A percentile compares a stretch with the other conserved stretches of the same genome.
Evolutionary conservation across 2,329 filamentous ascomycete species (phyloP).

Genomic region (Penicillium hordei): DNA sequence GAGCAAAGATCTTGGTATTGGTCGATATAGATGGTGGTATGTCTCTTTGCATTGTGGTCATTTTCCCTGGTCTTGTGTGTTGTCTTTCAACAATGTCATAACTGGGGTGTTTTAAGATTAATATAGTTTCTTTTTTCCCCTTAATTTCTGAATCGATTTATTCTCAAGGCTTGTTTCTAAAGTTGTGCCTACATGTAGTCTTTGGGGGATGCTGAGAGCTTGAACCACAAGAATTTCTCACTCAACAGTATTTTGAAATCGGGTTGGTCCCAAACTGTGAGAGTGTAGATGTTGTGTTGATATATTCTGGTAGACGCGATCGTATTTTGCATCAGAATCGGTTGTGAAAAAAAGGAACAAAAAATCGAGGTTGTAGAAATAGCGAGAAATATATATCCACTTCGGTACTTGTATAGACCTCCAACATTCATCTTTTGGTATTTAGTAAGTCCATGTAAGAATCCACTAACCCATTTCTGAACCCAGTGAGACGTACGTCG

Average conservation of each 20-base stretch:
- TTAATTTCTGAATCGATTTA: neutral
- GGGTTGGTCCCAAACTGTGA: neutral
- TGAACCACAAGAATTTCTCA: neutral
- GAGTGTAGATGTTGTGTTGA: neutral
- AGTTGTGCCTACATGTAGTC: neutral
- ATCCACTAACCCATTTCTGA: neutral
- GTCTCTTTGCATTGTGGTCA: slow-evolving; percentile 8
- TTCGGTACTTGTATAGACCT: too few species aligned
- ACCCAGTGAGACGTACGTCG: neutral
- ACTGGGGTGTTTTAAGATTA: slow-evolving; percentile 8
- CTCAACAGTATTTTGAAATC: neutral
- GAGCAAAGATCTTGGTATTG: neutral
- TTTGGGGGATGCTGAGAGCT: neutral
- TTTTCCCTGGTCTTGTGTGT: slow-evolving; percentile 5
- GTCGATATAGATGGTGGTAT: slow-evolving; percentile 7
- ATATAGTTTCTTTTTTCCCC: neutral
- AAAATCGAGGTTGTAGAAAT: too few species aligned
- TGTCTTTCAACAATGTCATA: slow-evolving; percentile 15
- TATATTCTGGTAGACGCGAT: neutral
- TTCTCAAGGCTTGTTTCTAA: neutral
- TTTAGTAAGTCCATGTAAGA: neutral
- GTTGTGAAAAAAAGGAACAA: neutral
- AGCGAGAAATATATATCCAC: neutral
- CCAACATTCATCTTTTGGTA: neutral
- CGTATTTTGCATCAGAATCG: neutral